Base-by-base conservation (phyloP, 345 rosid genomes). In the Citropsis articulata region DNA sequence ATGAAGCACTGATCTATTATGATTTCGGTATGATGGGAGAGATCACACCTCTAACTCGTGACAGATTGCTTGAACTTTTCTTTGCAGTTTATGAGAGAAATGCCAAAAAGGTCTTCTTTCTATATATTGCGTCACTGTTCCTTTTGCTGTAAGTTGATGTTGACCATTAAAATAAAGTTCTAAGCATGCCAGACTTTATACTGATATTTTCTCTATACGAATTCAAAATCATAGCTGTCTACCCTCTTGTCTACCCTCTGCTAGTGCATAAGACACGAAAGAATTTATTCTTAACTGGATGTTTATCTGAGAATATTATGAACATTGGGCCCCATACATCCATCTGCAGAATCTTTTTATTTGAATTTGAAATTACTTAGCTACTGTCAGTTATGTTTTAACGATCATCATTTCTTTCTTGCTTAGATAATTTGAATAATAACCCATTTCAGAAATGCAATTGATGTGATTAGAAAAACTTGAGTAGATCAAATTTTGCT, bases 21-120 rank as follows among this genome's bases (percentile, higher is more conserved):
- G 99, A 95, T 85, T 95, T 92, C 53, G 99, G 99, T 38, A 92
- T 95, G 99, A 95, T 95, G 99, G 99, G 99, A 82, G 98, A 95
- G 81, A 91, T 95, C 78, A 92, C 92, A 82, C 82, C 92, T 50
- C 91, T 90, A 82, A 95, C 98, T 50, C 94, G 98, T 14, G 87
- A 80, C 78, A 93, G 95, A 77, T 76, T 95, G 86, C 93, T 95
- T 68, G 94, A 89, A 81, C 98, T 95, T 81, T 95, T 95, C 86
- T 93, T 92, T 85, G 85, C 97, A 28, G 84, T 93, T 25, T 95
- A 95, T 77, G 99, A 95, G 86, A 95, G 91, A 88, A 98, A 95
- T 85, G 97, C 96, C 4, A 92, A 87, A 83, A 95, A 92, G 97
- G 99, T 91, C 25, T 50, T 8, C 25, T 68, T 83, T 80, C 72